A percentile compares a stretch with the other conserved stretches of the same genome.
Conservation (phyloP, 202 grass and related monocot genomes). For the Setaria viridis region DNA sequence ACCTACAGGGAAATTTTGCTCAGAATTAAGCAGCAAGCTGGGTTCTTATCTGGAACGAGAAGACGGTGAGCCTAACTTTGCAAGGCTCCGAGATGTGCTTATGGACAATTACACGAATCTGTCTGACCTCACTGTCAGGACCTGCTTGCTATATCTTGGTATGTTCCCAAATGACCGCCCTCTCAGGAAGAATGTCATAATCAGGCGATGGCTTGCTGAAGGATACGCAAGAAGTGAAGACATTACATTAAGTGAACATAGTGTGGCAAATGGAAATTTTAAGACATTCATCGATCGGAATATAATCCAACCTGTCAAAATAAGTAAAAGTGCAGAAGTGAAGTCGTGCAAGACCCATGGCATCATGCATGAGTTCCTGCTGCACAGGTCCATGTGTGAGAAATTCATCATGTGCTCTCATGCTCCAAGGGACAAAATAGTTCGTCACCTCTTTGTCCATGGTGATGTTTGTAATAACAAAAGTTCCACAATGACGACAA, state of each 20-base stretch:
- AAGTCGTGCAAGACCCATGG: constrained; percentile 12
- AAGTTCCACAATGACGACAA: neutral
- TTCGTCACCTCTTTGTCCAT: constrained; percentile 24
- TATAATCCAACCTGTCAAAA: neutral
- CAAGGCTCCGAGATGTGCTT: too few relatives aligned
- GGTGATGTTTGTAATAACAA: neutral
- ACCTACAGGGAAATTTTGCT: too few relatives aligned
- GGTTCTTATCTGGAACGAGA: too few relatives aligned
- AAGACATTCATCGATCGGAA: neutral
- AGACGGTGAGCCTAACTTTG: too few relatives aligned
- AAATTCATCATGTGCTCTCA: constrained; percentile 1
- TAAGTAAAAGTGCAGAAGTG: neutral
- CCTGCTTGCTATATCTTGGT: too few relatives aligned
- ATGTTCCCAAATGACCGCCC: too few relatives aligned
- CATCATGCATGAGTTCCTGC: constrained; percentile 7
- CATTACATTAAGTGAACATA: neutral
- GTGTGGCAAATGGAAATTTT: neutral
- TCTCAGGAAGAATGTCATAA: too few relatives aligned
- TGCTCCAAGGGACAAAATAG: neutral
- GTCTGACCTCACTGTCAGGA: too few relatives aligned
- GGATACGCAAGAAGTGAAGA: constrained; percentile 27
- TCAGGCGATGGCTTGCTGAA: constrained; percentile 3
- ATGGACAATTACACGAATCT: too few relatives aligned
- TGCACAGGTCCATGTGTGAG: neutral
- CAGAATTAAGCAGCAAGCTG: too few relatives aligned